A percentile compares a stretch with the other conserved stretches of the same genome.
Evolutionary conservation across 2,329 filamentous ascomycete species (phyloP).

Genomic region (Tolypocladium endophyticum): DNA sequence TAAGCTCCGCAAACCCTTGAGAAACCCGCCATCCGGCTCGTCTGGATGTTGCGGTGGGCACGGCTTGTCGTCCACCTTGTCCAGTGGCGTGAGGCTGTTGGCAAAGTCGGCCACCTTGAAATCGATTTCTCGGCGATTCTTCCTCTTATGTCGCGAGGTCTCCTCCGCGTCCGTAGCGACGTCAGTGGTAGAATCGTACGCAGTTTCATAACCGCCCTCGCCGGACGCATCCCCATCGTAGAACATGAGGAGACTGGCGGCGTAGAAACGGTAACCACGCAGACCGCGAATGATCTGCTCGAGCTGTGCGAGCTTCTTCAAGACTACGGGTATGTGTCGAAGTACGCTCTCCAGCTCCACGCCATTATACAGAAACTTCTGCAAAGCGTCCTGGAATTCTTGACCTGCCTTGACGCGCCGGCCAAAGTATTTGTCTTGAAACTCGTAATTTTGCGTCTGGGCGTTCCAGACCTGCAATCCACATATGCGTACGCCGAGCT

Average conservation of each 20-base stretch:
- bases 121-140: conserved; percentile 57
- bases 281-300: conserved; percentile 74
- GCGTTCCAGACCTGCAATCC: conserved; percentile 95
- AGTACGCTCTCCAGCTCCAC: conserved; percentile 69
- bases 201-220: conserved; percentile 34
- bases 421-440: conserved; percentile 97
- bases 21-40: conserved; percentile 78
- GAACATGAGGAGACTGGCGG: conserved; percentile 86
- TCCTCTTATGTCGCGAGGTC: conserved; percentile 31
- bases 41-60: conserved; percentile 77
- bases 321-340: conserved; percentile 76
- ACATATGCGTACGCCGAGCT: conserved; percentile 87
- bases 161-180: conserved; percentile 49
- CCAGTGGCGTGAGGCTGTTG: conserved; percentile 87
- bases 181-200: conserved; percentile 48
- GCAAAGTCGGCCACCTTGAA: conserved; percentile 98
- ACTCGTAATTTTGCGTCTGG: conserved; percentile 73
- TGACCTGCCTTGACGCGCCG: conserved; percentile 75
- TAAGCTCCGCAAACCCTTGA: conserved; percentile 72
- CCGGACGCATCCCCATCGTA: conserved; percentile 75
- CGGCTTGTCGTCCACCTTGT: conserved; percentile 48
- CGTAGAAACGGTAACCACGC: conserved; percentile 86
- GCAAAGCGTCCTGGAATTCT: conserved; percentile 83
- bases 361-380: conserved; percentile 84
- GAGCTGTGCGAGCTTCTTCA: conserved; percentile 73